Evolutionary conservation across 140 eudicot species (phyloP).

Genomic region (Ambrosia hybrid): DNA sequence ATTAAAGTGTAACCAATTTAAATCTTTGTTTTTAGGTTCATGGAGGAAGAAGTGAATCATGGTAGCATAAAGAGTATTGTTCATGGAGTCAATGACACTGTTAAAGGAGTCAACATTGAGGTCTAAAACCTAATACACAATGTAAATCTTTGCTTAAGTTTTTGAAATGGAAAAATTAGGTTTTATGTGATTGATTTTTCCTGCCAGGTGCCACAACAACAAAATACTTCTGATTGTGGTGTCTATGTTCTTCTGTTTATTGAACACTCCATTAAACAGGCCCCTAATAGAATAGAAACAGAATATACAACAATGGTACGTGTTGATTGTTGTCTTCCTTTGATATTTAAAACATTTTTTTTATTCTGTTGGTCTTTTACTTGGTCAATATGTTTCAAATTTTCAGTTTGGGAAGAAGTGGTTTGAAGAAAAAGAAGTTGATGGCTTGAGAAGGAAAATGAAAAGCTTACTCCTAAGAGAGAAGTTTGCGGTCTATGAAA

Average conservation of each 20-base stretch:
- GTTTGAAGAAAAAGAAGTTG: conserved; percentile 1
- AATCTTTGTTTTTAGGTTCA: conserved; percentile 12
- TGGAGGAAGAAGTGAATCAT: conserved; percentile 6
- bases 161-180: background rate
- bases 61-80: too few species aligned
- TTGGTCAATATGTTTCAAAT: conserved; percentile 16
- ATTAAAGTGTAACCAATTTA: conserved; percentile 3
- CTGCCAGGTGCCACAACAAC: conserved; percentile 2
- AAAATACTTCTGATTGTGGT: conserved; percentile 2
- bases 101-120: too few species aligned
- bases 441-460: background rate
- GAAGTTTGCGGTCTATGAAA: background rate
- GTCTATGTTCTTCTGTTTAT: conserved; percentile 7
- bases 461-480: background rate
- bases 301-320: background rate
- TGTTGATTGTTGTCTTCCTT: background rate
- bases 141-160: too few species aligned
- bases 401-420: conserved; percentile 22
- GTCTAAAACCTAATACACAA: too few species aligned
- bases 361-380: conserved; percentile 12
- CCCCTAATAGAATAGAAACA: background rate
- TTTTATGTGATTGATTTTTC: background rate
- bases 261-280: conserved; percentile 12
- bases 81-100: too few species aligned
- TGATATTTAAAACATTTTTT: conserved; percentile 2